phyloP scores from a whole-genome alignment of 1,139 yeast species.

The Fermentozyma sake region DNA sequence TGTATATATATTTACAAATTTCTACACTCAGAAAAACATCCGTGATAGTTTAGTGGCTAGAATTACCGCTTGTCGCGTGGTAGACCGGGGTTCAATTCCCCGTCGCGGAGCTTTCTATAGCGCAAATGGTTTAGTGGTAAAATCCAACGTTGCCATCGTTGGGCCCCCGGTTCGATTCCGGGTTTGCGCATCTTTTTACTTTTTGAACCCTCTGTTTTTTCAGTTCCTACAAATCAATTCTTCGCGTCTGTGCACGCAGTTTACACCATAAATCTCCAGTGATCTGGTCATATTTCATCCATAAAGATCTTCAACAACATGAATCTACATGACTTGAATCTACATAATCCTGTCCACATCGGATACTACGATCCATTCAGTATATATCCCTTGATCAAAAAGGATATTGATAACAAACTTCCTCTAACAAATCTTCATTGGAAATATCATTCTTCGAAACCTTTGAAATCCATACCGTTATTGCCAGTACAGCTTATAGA shows the following conservation, averaged over 20 bases:
- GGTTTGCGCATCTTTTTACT: constrained; percentile 11
- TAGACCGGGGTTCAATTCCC: constrained; percentile 71
- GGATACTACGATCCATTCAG: constrained; percentile 88
- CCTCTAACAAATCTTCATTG: constrained; percentile 79
- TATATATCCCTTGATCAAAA: constrained; percentile 51
- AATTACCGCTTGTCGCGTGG: constrained; percentile 53
- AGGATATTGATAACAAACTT: constrained; percentile 48
- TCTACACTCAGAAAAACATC: no score
- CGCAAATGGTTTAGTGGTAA: constrained; percentile 10
- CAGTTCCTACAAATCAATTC: no score
- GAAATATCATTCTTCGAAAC: constrained; percentile 53
- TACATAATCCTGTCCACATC: constrained; percentile 34
- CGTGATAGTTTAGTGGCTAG: constrained; percentile 48
- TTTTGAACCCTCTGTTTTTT: no score
- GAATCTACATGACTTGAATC: constrained; percentile 14
- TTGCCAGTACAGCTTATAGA: constrained; percentile 58
- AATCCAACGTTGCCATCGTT: constrained; percentile 13
- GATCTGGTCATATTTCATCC: not conserved
- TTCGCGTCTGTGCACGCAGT: no score
- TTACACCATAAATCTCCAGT: not conserved
- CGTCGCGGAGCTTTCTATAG: constrained; percentile 50
- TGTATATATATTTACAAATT: no score
- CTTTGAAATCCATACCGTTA: constrained; percentile 63
- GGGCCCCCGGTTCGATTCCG: constrained; percentile 14
- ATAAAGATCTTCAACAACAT: constrained; percentile 4